Percentiles rank a stretch among this genome's conserved stretches.
Evolutionary conservation across 176 grass and related monocot genomes (phyloP).

Genomic region (Triticum urartu): DNA sequence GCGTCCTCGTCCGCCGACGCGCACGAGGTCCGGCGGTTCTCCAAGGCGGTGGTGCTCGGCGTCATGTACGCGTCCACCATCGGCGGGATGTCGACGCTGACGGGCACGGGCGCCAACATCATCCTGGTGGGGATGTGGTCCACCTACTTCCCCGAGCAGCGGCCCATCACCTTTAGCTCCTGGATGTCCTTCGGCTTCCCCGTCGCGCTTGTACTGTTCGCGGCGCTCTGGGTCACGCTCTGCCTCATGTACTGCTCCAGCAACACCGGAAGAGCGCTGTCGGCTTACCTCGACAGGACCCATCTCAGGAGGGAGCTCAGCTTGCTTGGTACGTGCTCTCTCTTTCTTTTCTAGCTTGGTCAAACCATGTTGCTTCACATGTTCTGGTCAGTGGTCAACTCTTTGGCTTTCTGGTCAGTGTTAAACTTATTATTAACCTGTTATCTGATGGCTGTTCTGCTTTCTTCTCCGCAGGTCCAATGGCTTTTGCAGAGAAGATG

Average conservation of each 20-base stretch:
- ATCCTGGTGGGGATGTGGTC: slow-evolving; percentile 91
- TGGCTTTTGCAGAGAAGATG: slow-evolving; percentile 97
- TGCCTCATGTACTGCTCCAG: slow-evolving; percentile 72
- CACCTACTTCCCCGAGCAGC: slow-evolving; percentile 56
- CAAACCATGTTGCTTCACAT: neutral
- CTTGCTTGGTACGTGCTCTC: slow-evolving; percentile 47
- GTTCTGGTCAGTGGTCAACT: slow-evolving; percentile 44
- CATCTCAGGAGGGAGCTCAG: slow-evolving; percentile 80
- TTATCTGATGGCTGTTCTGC: neutral
- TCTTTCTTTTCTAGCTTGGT: neutral
- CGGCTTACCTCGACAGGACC: slow-evolving; percentile 67
- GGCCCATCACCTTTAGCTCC: slow-evolving; percentile 54
- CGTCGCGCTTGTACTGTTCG: slow-evolving; percentile 64
- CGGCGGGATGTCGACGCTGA: neutral
- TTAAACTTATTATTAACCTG: neutral
- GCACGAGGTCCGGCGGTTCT: slow-evolving; percentile 49
- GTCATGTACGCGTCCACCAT: slow-evolving; percentile 18
- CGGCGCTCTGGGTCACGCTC: slow-evolving; percentile 54
- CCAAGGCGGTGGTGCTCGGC: slow-evolving; percentile 80
- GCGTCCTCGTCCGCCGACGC: neutral
- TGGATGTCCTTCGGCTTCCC: slow-evolving; percentile 89
- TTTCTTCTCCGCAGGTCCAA: slow-evolving; percentile 52
- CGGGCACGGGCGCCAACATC: slow-evolving; percentile 61
- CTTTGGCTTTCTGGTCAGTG: slow-evolving; percentile 20
- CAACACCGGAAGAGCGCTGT: slow-evolving; percentile 53